Percentiles rank a stretch among this genome's conserved stretches.
These are phyloP conservation scores for Neovahlkampfia damariscottae DNA, from an alignment of 78 protist genomes.

Conservation along the genomic window DNA sequence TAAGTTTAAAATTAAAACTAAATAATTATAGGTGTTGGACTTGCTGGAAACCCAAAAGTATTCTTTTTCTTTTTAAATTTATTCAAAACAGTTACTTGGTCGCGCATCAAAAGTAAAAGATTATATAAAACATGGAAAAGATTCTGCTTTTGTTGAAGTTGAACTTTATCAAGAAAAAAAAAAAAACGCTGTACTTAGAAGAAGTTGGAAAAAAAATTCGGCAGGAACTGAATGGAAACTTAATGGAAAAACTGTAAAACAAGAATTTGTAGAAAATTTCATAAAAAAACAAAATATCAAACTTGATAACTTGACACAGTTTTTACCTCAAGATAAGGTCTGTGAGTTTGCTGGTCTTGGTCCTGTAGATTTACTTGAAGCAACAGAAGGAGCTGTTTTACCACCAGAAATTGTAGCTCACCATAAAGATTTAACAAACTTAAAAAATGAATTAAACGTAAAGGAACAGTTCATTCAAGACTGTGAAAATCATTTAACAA, in stretches of 20 bases:
- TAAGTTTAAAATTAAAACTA: too few relatives aligned
- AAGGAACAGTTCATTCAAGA: not conserved
- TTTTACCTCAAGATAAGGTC: constrained; percentile 81
- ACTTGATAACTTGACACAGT: constrained; percentile 70
- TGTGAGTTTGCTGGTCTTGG: constrained; percentile 42
- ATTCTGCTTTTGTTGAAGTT: constrained; percentile 49
- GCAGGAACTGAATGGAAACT: not conserved
- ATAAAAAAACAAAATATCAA: constrained; percentile 35
- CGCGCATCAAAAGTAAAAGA: constrained; percentile 36
- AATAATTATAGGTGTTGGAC: too few relatives aligned
- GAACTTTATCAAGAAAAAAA: constrained; percentile 25
- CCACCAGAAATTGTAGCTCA: not conserved
- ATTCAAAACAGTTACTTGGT: constrained; percentile 32
- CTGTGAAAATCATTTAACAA: not conserved
- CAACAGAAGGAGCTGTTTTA: not conserved
- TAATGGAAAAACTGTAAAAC: not conserved
- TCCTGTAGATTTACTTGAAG: constrained; percentile 42
- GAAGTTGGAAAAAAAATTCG: not conserved
- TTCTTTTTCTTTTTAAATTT: not conserved
- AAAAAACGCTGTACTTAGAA: not conserved
- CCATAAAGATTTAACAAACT: not conserved
- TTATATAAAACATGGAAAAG: constrained; percentile 43
- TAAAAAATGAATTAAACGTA: not conserved
- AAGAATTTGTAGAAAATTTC: constrained; percentile 2
- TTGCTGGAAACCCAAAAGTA: constrained; percentile 60